Base-by-base conservation (phyloP, 129 eudicot species). In the Erigeron canadensis region DNA sequence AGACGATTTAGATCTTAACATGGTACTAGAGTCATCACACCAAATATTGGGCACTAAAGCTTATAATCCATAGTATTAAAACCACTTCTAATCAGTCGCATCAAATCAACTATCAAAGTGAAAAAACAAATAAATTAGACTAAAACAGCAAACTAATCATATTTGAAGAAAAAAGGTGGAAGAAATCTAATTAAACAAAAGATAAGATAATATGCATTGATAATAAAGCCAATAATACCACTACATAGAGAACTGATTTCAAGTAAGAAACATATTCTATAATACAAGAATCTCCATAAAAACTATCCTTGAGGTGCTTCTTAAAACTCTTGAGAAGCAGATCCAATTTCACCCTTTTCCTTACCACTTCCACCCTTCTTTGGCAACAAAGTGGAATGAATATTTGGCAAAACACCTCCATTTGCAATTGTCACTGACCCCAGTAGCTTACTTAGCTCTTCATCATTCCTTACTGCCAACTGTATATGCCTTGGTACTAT, bases 291-390 rank as follows among this genome's bases (percentile, higher is more conserved):
- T 13, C 58, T 8, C 23, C 18, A 53, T 9, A 10, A 53, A 16
- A 6, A 6, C 7, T 22, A 16, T 53, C 43, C 43, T 5, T 1
- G 19, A 23, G 8, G 13, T 13, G 13, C 37, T 9, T 4, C 45
- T 61, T 61, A 61, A 37, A 61, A 61, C n/a, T 61, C 66, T 15
- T 61, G 66, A 61, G 66, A 61, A 61, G 66, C 66, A 37, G 66
- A 61, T 12, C 66, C 66, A 61, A 61, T 61, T 0, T 61, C 66
- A 61, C 66, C 66, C 45, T 61, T 61, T 12, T 61, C 66, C 40
- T 61, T 61, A 2, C 66, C 66, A 28, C n/a, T 19, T 1, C 43
- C 66, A 28, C n/a, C 44, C 43, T 61, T 61, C 43, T 37, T 34
- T 0, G 66, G 66, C 37, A 61, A 11, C 44, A 61, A 61, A 61